phyloP scores from a whole-genome alignment of 306 rosid species.

The Pueraria montana region DNA sequence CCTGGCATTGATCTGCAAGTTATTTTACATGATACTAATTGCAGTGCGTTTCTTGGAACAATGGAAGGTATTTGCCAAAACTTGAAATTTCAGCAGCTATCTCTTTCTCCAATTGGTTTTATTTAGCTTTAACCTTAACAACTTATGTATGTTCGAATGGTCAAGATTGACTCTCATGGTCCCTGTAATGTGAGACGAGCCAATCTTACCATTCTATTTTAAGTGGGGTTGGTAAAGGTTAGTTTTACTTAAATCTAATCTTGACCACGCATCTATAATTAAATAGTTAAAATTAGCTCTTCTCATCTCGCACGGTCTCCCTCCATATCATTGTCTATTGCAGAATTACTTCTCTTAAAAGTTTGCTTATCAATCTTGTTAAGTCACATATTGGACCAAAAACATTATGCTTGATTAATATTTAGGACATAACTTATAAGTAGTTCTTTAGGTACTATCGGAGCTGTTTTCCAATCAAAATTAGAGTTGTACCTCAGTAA shows the following conservation, averaged over 20 bases:
- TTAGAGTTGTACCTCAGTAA: too few species aligned
- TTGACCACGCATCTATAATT: background rate
- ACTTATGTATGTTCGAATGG: background rate
- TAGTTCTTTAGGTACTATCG: too few species aligned
- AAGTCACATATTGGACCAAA: constrained; percentile 8
- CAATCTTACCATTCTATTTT: background rate
- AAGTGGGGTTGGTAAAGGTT: background rate
- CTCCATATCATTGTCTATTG: background rate
- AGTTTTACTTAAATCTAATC: background rate
- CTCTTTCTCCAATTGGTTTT: constrained; percentile 2
- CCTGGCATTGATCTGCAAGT: constrained; percentile 54
- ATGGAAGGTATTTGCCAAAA: constrained; percentile 66
- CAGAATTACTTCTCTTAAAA: background rate
- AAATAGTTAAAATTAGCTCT: background rate
- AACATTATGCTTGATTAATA: constrained; percentile 15
- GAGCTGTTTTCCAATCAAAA: too few species aligned
- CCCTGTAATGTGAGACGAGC: background rate
- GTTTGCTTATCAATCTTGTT: constrained; percentile 29
- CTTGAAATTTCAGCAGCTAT: constrained; percentile 39
- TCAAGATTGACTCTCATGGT: constrained; percentile 6
- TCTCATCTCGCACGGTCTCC: background rate
- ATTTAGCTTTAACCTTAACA: background rate
- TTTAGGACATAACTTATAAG: background rate
- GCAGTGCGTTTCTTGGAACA: constrained; percentile 79
- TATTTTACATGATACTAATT: constrained; percentile 63